These are phyloP conservation scores for Auriscalpium vulgare DNA, from an alignment of 768 basidiomycete genomes.

Conservation along the genomic window DNA sequence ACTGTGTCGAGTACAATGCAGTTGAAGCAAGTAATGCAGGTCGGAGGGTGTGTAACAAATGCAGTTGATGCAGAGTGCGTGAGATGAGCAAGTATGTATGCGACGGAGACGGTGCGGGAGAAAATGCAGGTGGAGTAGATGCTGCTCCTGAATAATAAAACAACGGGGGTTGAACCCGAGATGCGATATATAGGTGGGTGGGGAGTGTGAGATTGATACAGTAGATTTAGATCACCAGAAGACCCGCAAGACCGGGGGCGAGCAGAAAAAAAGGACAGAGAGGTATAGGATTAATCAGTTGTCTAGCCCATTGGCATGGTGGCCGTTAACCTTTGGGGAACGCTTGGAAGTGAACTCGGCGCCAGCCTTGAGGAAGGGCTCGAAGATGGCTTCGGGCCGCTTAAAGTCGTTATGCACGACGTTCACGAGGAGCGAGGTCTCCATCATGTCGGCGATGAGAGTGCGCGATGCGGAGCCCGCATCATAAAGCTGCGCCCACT, in stretches of 20 bases:
- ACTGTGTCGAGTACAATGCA: neutral
- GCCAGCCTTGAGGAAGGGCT: conserved; percentile 75
- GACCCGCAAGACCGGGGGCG: neutral
- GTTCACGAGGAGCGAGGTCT: conserved; percentile 80
- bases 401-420: conserved; percentile 97
- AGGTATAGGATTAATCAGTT: conserved; percentile 1
- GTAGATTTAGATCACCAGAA: neutral
- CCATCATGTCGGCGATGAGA: conserved; percentile 73
- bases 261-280: neutral
- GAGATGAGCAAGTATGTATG: conserved; percentile 6
- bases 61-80: conserved; percentile 28
- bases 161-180: conserved; percentile 88
- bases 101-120: conserved; percentile 12
- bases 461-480: conserved; percentile 64
- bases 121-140: conserved; percentile 16
- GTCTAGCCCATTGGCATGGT: conserved; percentile 14
- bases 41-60: conserved; percentile 5
- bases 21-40: neutral
- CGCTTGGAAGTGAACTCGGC: conserved; percentile 41
- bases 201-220: neutral
- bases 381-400: conserved; percentile 75
- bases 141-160: conserved; percentile 12
- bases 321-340: conserved; percentile 34
- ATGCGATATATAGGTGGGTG: conserved; percentile 13
- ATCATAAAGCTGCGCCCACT: conserved; percentile 89